A percentile compares a stretch with the other conserved stretches of the same genome.
Evolutionary conservation across 257 asterid species (phyloP).

Genomic region (Apocynum venetum): DNA sequence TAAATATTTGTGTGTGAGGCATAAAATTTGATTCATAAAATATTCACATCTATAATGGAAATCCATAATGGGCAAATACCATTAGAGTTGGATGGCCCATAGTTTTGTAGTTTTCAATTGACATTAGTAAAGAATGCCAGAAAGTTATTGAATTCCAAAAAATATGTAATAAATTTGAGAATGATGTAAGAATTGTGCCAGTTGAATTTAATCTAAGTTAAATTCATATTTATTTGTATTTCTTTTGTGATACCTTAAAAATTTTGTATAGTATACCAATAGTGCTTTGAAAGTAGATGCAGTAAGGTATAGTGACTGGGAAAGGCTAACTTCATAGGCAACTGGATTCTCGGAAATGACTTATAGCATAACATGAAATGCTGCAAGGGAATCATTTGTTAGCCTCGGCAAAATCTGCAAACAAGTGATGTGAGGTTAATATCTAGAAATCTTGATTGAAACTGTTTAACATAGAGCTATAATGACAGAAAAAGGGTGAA

Average conservation of each 20-base stretch:
- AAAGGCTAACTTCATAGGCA: background rate
- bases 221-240: background rate
- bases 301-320: background rate
- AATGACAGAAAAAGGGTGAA: background rate
- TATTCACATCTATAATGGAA: too few relatives aligned
- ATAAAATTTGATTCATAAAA: too few relatives aligned
- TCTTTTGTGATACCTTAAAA: background rate
- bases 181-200: background rate
- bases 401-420: background rate
- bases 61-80: background rate
- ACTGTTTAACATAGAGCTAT: background rate
- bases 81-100: background rate
- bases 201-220: background rate
- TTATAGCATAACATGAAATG: background rate
- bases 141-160: background rate
- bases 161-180: background rate
- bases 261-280: background rate
- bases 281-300: background rate
- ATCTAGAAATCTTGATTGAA: background rate
- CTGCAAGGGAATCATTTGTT: background rate
- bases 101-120: background rate
- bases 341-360: background rate
- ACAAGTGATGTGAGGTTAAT: background rate
- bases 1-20: background rate
- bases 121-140: background rate